Base-by-base conservation (phyloP, 371 early-diverging fungal genomes). In the Syncephalastrum racemosum region DNA sequence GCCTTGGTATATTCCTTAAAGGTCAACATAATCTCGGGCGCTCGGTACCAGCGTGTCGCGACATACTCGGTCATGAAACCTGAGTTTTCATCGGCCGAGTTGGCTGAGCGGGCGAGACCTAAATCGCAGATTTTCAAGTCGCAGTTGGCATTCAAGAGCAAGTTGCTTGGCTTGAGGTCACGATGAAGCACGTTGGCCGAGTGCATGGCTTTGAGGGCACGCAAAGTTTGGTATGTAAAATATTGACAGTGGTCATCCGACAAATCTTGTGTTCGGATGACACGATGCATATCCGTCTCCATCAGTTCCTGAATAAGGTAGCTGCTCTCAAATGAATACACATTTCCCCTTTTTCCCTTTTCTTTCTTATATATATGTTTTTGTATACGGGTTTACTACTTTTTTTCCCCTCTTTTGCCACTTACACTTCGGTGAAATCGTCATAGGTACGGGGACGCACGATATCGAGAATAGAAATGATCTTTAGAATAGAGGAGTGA, bases 21-120 rank as follows among this genome's bases (percentile, higher is more conserved):
- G 4, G 95, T 94, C 63, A 99, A 77, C 90, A 99, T 95, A 64
- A 99, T 92, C 68, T 99, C 99, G 31, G 99, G 99, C 24, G 99
- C 92, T 62, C 99, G 89, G 75, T 99, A 99, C 98, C 99, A 99
- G 60, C 98, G 83, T 14, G 99, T 99, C 8, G 98, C 94, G 18
- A 97, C 99, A 70, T 96, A 96, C 75, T 96, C 95, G 43, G 95
- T 96, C 94, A 96, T 91, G 64, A 96, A 96, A 13, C 94, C 94
- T 58, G 87, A 86, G 68, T 89, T 89, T 53, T 93, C 96, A 56
- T 89, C 90, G 12, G 84, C 84, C 48, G 93, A 93, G 48, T 92
- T 91, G 52, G 92, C 88, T 3, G 94, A 94, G 59, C 96, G 84
- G 4, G 97, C 96, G 43, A 96, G 80, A 15, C 97, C 97, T 75